Conservation (phyloP, 352 stramenopile genomes). For the Globisporangium nunn region DNA sequence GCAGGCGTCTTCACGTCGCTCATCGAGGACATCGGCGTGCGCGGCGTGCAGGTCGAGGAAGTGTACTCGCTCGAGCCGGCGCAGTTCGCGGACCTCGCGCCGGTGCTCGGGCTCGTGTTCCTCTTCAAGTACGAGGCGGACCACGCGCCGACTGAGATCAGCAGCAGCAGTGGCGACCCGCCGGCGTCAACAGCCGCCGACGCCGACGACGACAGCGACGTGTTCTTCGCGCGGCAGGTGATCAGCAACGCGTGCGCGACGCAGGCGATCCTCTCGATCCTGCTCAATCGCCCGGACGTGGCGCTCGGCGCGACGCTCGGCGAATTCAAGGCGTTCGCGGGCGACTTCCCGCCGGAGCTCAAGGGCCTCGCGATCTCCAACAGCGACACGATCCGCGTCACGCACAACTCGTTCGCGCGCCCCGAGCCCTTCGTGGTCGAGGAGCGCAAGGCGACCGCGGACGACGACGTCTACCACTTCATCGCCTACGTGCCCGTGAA, state of each 20-base stretch:
- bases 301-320: conserved; percentile 53
- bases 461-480: conserved; percentile 97
- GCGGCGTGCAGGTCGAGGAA: conserved; percentile 91
- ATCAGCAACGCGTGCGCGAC: conserved; percentile 96
- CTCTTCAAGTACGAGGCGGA: conserved; percentile 92
- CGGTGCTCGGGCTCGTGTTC: conserved; percentile 93
- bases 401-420: conserved; percentile 80
- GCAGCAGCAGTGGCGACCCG: background rate
- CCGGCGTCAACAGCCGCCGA: conserved; percentile 21
- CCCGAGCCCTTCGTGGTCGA: conserved; percentile 80
- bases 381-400: conserved; percentile 75
- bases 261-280: conserved; percentile 94
- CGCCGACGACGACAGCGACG: conserved; percentile 29
- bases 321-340: conserved; percentile 81
- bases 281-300: conserved; percentile 87
- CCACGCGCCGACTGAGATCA: conserved; percentile 17
- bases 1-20: conserved; percentile 86
- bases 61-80: conserved; percentile 91
- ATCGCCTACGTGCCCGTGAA: conserved; percentile 91
- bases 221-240: conserved; percentile 97
- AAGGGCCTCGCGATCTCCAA: conserved; percentile 86
- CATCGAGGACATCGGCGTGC: conserved; percentile 92
- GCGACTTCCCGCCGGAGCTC: conserved; percentile 68
- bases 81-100: conserved; percentile 56
- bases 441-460: conserved; percentile 56